Percentiles rank a stretch among this genome's conserved stretches.
Evolutionary conservation across 805 yeast species (phyloP).

Genomic region (Naumovozyma castellii): DNA sequence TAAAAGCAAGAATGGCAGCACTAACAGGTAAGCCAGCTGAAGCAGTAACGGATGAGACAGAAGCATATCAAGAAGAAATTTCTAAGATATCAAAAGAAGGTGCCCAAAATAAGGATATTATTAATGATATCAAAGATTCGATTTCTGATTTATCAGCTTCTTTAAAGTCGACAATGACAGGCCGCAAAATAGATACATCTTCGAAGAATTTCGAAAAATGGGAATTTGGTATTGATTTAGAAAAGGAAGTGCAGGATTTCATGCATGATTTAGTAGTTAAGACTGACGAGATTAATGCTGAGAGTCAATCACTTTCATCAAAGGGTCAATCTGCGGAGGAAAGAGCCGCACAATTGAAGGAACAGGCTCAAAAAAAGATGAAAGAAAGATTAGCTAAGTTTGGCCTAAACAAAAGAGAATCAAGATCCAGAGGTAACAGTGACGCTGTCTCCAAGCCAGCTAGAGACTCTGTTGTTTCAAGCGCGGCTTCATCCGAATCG

Average conservation of each 20-base stretch:
- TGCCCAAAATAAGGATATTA: constrained; percentile 45
- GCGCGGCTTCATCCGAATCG: constrained; percentile 9
- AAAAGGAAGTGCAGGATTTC: constrained; percentile 50
- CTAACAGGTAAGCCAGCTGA: constrained; percentile 39
- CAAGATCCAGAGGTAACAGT: constrained; percentile 3
- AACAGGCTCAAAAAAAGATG: constrained; percentile 76
- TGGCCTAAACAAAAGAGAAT: constrained; percentile 46
- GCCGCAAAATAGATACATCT: constrained; percentile 25
- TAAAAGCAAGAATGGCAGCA: constrained; percentile 85
- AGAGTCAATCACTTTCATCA: constrained; percentile 2
- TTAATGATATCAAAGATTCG: constrained; percentile 61
- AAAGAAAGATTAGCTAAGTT: constrained; percentile 73
- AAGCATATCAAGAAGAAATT: constrained; percentile 31
- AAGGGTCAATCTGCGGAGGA: constrained; percentile 44
- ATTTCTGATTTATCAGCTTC: constrained; percentile 47
- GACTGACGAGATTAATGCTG: background rate
- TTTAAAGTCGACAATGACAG: constrained; percentile 28
- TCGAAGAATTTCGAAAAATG: constrained; percentile 55
- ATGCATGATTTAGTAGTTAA: constrained; percentile 42
- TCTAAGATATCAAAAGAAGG: constrained; percentile 42
- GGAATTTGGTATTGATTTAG: constrained; percentile 75
- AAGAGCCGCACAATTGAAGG: constrained; percentile 70
- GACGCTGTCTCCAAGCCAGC: background rate
- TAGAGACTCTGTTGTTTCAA: no score
- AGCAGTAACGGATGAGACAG: constrained; percentile 3